These are phyloP conservation scores for Avena atlantica DNA, from an alignment of 176 grass and related monocot genomes.

Conservation along the genomic window DNA sequence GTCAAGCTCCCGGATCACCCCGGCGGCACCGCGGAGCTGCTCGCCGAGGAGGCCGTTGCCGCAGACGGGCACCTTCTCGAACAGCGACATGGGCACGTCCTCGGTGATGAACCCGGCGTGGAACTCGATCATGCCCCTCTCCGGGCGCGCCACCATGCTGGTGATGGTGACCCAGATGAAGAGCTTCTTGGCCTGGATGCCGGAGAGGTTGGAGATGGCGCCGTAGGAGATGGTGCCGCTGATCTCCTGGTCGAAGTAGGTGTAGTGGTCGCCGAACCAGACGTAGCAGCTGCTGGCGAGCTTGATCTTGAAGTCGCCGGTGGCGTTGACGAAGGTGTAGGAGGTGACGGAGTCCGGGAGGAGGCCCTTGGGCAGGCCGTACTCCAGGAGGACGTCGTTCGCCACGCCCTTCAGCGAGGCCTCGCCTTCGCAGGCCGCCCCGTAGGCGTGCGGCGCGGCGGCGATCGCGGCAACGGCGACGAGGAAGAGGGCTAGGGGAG, in stretches of 20 bases:
- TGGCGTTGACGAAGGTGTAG: conserved; percentile 52
- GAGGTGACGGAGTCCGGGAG: conserved; percentile 66
- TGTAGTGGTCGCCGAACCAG: conserved; percentile 58
- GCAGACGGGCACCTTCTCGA: conserved; percentile 61
- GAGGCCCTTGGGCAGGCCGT: conserved; percentile 78
- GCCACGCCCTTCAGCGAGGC: conserved; percentile 28
- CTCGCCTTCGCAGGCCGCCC: background rate
- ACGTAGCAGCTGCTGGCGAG: conserved; percentile 72
- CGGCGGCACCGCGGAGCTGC: conserved; percentile 47
- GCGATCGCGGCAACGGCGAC: background rate
- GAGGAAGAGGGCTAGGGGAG: background rate
- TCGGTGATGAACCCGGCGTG: conserved; percentile 61
- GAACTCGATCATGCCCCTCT: conserved; percentile 63
- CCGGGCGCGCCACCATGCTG: conserved; percentile 56
- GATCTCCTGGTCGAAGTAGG: conserved; percentile 69
- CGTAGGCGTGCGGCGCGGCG: background rate
- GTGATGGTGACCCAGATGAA: conserved; percentile 74
- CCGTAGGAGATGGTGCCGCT: conserved; percentile 61
- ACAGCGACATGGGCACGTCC: conserved; percentile 42
- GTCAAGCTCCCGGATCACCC: conserved; percentile 58
- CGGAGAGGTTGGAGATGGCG: conserved; percentile 62
- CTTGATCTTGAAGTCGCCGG: conserved; percentile 67
- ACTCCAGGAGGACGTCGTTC: conserved; percentile 65
- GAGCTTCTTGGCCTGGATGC: conserved; percentile 79
- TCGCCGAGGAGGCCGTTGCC: conserved; percentile 33